Evolutionary conservation across 257 asterid species (phyloP).

Genomic region (Nicotiana tabacum): DNA sequence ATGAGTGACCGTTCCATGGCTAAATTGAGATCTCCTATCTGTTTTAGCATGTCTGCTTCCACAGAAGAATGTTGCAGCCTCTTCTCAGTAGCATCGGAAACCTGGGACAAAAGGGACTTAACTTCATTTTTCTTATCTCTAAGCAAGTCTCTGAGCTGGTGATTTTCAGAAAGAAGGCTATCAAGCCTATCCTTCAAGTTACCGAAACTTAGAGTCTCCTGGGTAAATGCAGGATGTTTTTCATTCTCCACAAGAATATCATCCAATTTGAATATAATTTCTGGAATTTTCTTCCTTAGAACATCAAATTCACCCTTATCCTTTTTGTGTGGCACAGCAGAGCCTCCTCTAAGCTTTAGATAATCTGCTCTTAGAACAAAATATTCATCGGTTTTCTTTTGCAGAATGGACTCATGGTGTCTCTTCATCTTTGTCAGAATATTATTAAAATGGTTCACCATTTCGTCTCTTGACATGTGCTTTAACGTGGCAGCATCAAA

Average conservation of each 20-base stretch:
- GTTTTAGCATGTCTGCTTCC: conserved; percentile 49
- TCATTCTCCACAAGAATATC: conserved; percentile 51
- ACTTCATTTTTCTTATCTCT: conserved; percentile 49
- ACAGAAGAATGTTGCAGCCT: conserved; percentile 42
- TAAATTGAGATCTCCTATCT: conserved; percentile 38
- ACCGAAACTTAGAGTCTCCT: conserved; percentile 31
- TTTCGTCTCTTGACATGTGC: conserved; percentile 46
- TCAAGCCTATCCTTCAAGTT: conserved; percentile 48
- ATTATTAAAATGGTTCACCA: conserved; percentile 56
- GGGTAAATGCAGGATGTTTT: conserved; percentile 38
- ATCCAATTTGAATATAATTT: conserved; percentile 59
- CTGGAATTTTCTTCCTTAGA: conserved; percentile 59
- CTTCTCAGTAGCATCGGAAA: conserved; percentile 44
- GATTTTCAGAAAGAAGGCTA: conserved; percentile 63
- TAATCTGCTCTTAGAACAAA: conserved; percentile 62
- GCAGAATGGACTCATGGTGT: conserved; percentile 68
- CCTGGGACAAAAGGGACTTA: conserved; percentile 42
- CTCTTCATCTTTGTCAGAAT: conserved; percentile 63
- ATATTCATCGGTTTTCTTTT: conserved; percentile 54
- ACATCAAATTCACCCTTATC: conserved; percentile 57
- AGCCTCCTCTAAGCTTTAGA: conserved; percentile 45
- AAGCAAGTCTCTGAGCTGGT: conserved; percentile 48
- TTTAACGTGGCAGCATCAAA: conserved; percentile 52
- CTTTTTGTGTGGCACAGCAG: conserved; percentile 42
- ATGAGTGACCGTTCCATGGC: conserved; percentile 37